Base-by-base conservation (phyloP, 2,329 filamentous ascomycete genomes). In the Scedosporium minutisporum region DNA sequence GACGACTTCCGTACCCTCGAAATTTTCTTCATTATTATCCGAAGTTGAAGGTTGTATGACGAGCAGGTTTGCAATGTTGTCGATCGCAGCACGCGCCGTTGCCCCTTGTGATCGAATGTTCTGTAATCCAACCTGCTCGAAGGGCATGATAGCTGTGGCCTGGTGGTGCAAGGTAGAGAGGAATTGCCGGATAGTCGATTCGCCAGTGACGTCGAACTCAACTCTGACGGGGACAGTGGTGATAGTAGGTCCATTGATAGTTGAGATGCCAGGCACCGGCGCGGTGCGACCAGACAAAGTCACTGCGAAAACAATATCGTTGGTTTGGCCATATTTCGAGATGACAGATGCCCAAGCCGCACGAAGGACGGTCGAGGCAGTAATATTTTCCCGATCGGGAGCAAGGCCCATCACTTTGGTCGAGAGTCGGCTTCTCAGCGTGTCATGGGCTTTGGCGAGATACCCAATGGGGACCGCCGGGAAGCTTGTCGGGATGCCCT, bases 121-220 rank as follows among this genome's bases (percentile, higher is more conserved):
- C 6, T 72, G 68, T 0, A 76, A 64, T 4, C 72, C 71, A 2
- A 69, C 63, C 4, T 75, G 68, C 29, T 73, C 73, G 57, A 67
- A 66, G 0, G 68, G 67, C 2, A 72, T 70, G 53, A 71, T 65
- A 10, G 70, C 66, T 12, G 68, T 65, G 3, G 67, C 65, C 58
- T 68, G 68, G 21, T 68, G 66, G 64, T 75, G 72, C 1, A 74
- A 65, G 18, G 58, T 60, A 7, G 66, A 55, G 21, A 70, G 61
- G 3, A 70, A 38, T 4, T 27, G 14, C 23, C 9, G 16, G 53
- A 57, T 18, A 27, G 18, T 57, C 2, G 53, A 7, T n/a, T n/a
- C 23, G 6, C 12, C 18, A 4, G n/a, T 57, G 3, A 57, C 23
- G 10, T 38, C 33, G 33, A 38, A 10, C 29, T 57, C 6, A 23